These are phyloP conservation scores for Solanum hybrid DNA, from an alignment of 305 asterid species.

Conservation along the genomic window DNA sequence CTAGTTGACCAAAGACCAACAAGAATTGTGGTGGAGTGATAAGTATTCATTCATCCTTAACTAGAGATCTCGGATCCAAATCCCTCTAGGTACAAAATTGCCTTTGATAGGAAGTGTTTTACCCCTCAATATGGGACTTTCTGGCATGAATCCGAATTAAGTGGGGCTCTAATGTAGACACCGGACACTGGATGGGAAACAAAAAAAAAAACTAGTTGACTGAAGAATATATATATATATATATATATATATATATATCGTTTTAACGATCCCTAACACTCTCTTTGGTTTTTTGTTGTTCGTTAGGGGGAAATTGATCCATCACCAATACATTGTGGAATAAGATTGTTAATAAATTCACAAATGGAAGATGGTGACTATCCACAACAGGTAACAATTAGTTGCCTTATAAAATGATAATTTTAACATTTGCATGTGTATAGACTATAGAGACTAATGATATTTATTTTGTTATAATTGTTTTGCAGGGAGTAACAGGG, in stretches of 20 bases:
- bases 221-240: no score
- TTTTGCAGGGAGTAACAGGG: constrained; percentile 1
- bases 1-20: neutral
- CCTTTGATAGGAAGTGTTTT: neutral
- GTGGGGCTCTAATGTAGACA: no score
- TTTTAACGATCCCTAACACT: neutral
- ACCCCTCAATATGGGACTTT: neutral
- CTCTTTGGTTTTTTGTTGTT: neutral
- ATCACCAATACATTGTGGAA: constrained; percentile 31
- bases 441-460: neutral
- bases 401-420: neutral
- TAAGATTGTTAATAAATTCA: constrained; percentile 36
- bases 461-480: neutral
- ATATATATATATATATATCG: no score
- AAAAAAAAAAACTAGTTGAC: no score
- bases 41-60: no score
- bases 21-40: neutral
- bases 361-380: constrained; percentile 45
- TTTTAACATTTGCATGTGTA: neutral
- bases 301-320: constrained; percentile 26
- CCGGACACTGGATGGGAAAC: neutral
- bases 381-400: constrained; percentile 46
- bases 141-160: neutral
- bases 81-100: neutral
- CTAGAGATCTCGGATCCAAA: no score